Percentiles rank a stretch among this genome's conserved stretches.
These are phyloP conservation scores for Grosmannia huntii DNA, from an alignment of 2,329 filamentous ascomycete genomes.

Conservation along the genomic window DNA sequence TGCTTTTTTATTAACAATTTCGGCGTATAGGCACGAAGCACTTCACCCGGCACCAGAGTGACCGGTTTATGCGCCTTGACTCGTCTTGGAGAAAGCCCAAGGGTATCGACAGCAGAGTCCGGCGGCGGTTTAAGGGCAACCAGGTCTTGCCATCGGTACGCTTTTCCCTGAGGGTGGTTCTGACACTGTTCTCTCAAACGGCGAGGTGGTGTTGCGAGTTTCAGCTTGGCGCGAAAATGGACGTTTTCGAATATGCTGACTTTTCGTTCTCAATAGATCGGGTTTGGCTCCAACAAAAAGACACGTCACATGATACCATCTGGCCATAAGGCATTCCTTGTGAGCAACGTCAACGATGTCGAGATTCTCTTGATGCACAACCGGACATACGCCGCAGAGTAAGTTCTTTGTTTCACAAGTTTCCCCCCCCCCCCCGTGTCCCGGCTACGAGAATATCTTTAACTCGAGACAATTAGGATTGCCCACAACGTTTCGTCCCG, in stretches of 20 bases:
- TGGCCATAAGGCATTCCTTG: constrained; percentile 99
- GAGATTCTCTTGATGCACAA: constrained; percentile 99
- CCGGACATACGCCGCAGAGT: constrained; percentile 97
- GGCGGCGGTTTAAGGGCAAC: constrained; percentile 93
- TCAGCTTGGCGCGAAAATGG: neutral
- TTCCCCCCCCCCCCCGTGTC: constrained; percentile 15
- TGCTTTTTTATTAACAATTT: neutral
- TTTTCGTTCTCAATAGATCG: constrained; percentile 52
- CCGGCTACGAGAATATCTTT: neutral
- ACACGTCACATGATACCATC: constrained; percentile 98
- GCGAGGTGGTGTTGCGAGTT: neutral
- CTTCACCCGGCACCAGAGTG: constrained; percentile 96
- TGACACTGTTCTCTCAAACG: neutral
- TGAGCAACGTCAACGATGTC: constrained; percentile 91
- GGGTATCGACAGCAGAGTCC: constrained; percentile 98
- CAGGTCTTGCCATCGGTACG: constrained; percentile 96
- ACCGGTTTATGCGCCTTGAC: constrained; percentile 87
- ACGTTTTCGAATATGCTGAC: neutral
- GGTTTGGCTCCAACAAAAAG: constrained; percentile 99
- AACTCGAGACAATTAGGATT: constrained; percentile 50
- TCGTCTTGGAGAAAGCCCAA: constrained; percentile 96
- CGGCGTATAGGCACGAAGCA: constrained; percentile 64
- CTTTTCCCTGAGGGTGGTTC: constrained; percentile 16
- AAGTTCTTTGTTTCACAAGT: constrained; percentile 44
- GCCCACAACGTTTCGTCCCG: constrained; percentile 94